Evolutionary conservation across 768 basidiomycete species (phyloP).

Genomic region (Mycena albidolilacea): DNA sequence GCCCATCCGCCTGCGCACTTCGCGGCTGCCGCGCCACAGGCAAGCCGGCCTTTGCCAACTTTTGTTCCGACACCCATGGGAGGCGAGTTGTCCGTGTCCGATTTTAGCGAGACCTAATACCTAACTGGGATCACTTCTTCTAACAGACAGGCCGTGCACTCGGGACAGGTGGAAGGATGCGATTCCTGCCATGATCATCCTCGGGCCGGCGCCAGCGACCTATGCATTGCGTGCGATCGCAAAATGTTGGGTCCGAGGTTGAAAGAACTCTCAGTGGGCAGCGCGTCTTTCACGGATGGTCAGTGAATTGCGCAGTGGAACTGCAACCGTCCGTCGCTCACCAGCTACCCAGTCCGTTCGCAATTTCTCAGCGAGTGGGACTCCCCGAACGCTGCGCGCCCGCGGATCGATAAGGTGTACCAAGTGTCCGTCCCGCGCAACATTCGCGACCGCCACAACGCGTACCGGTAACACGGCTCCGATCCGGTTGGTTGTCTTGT

Average conservation of each 20-base stretch:
- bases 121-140: slow-evolving; percentile 13
- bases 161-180: slow-evolving; percentile 65
- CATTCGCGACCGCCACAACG: slow-evolving; percentile 60
- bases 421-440: slow-evolving; percentile 64
- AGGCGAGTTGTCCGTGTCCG: slow-evolving; percentile 55
- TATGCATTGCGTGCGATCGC: slow-evolving; percentile 68
- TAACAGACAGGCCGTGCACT: slow-evolving; percentile 66
- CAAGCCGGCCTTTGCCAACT: slow-evolving; percentile 64
- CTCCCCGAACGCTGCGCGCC: slow-evolving; percentile 48
- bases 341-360: slow-evolving; percentile 52
- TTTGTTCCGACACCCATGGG: slow-evolving; percentile 73
- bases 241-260: slow-evolving; percentile 59
- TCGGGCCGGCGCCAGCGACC: slow-evolving; percentile 55
- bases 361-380: slow-evolving; percentile 74
- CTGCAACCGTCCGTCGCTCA: not conserved
- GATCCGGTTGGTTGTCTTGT: not conserved
- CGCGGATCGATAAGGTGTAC: slow-evolving; percentile 70
- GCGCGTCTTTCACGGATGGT: slow-evolving; percentile 69
- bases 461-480: slow-evolving; percentile 59
- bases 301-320: slow-evolving; percentile 44
- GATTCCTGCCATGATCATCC: slow-evolving; percentile 64
- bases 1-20: slow-evolving; percentile 61
- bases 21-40: slow-evolving; percentile 67
- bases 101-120: slow-evolving; percentile 13
- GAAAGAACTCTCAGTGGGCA: slow-evolving; percentile 63